Base-by-base conservation (phyloP, 495 filamentous ascomycete genomes). In the Tetracladium marchalianum region DNA sequence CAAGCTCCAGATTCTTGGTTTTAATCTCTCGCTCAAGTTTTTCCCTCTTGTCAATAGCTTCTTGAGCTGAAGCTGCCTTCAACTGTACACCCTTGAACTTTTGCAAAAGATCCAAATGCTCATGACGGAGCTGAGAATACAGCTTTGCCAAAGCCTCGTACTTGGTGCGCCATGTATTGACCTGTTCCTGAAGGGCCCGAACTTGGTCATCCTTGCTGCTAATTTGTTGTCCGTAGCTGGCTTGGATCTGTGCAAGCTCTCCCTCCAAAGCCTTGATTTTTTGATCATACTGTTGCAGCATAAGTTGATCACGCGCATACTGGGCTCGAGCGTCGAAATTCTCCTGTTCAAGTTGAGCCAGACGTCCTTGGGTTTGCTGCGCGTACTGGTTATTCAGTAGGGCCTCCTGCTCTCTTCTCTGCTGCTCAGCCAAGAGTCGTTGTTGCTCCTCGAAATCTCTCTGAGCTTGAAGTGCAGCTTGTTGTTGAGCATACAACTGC, bases 11-110 rank as follows among this genome's bases (percentile, higher is more conserved):
- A 61, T 97, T 98, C 78, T 96, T 98, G 17, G 89, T 94, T 73
- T 98, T 98, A 59, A 97, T 83, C 65, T 98, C 92, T 9, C 90
- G 81, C 66, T 96, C 87, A 47, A 98, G 75, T 68, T 90, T 95
- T 66, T 98, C 93, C 16, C 90, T 81, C 45, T 77, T 80, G 17
- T 97, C 93, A 52, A 97, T 95, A 3, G 93, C 90, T 63, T 97
- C 93, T 62, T 96, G 90, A 0, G 92, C 93, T 3, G 90, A 96
- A 1, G 89, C 86, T 5, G 92, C 92, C 65, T 96, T 96, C 46
- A 95, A 77, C 64, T 97, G 93, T 32, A 95, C 86, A 34, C 81
- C 72, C 73, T 98, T 98, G 65, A 92, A 96, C 51, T 87, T 97
- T 59, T 93, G 85, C 35, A 96, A 69, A 4, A 98, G 73, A 54